phyloP scores from a whole-genome alignment of 2,329 filamentous ascomycete species.

The Aspergillus sp. region DNA sequence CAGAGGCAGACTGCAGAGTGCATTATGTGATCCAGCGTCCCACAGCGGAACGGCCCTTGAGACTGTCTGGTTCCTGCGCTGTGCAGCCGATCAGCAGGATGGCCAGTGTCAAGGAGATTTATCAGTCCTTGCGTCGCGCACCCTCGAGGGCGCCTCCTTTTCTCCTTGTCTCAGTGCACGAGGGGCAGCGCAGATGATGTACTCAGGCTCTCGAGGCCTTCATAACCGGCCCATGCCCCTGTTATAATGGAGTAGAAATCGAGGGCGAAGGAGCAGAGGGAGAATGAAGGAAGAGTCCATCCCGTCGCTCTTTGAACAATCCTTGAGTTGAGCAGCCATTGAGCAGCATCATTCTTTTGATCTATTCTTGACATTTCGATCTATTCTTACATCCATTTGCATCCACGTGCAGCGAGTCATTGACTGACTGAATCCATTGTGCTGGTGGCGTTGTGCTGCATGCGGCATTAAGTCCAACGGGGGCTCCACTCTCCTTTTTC shows the following conservation, averaged over 20 bases:
- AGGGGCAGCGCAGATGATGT: background rate
- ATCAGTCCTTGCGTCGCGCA: conserved; percentile 12
- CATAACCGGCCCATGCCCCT: conserved; percentile 15
- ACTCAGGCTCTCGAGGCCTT: conserved; percentile 5
- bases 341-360: background rate
- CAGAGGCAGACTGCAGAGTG: background rate
- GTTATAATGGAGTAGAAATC: conserved; percentile 4
- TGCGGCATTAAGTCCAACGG: conserved; percentile 1
- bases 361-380: no score
- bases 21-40: conserved; percentile 4
- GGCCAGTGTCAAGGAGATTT: conserved; percentile 8
- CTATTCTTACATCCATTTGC: background rate
- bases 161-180: conserved; percentile 11
- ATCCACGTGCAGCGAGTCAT: background rate
- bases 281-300: conserved; percentile 12
- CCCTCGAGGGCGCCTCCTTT: conserved; percentile 12
- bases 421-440: background rate
- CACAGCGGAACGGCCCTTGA: conserved; percentile 9
- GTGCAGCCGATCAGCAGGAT: background rate
- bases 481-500: conserved; percentile 14
- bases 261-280: conserved; percentile 7
- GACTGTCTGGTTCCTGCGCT: background rate
- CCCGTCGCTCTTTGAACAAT: no score
- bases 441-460: background rate
- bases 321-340: background rate